phyloP scores from a whole-genome alignment of 1,139 yeast species.

The Pichia sp. region DNA sequence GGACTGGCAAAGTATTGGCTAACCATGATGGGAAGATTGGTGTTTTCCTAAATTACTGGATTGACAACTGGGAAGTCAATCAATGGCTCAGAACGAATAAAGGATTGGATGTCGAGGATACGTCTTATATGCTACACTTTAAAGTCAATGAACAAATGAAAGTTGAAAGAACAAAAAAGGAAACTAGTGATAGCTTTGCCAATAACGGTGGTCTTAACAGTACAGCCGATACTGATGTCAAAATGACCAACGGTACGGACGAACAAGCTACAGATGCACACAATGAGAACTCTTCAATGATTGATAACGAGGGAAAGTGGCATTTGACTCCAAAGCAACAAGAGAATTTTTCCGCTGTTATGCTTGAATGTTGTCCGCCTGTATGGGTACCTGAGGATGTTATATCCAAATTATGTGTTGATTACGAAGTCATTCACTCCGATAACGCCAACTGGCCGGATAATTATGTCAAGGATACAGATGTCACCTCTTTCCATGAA shows the following conservation, averaged over 20 bases:
- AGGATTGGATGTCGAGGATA: slow-evolving; percentile 16
- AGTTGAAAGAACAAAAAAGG: too few species aligned
- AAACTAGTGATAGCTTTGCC: too few species aligned
- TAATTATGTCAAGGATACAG: too few species aligned
- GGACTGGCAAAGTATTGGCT: slow-evolving; percentile 21
- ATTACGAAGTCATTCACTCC: slow-evolving; percentile 19
- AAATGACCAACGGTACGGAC: background rate
- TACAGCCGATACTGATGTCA: background rate
- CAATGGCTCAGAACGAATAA: slow-evolving; percentile 11
- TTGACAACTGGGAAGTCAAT: slow-evolving; percentile 22
- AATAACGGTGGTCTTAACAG: background rate
- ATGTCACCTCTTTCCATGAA: too few species aligned
- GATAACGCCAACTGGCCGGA: too few species aligned
- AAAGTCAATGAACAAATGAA: slow-evolving; percentile 22
- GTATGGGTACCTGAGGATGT: slow-evolving; percentile 27
- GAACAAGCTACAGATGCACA: background rate
- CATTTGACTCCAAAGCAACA: background rate
- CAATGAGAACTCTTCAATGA: background rate
- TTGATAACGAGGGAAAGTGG: background rate
- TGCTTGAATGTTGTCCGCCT: slow-evolving; percentile 24
- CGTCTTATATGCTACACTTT: slow-evolving; percentile 24
- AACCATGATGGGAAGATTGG: slow-evolving; percentile 26
- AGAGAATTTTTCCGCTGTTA: too few species aligned
- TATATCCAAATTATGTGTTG: slow-evolving; percentile 16
- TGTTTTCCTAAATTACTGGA: slow-evolving; percentile 26